These are phyloP conservation scores for Aureobasidium sp. DNA, from an alignment of 2,329 filamentous ascomycete species.

Conservation along the genomic window DNA sequence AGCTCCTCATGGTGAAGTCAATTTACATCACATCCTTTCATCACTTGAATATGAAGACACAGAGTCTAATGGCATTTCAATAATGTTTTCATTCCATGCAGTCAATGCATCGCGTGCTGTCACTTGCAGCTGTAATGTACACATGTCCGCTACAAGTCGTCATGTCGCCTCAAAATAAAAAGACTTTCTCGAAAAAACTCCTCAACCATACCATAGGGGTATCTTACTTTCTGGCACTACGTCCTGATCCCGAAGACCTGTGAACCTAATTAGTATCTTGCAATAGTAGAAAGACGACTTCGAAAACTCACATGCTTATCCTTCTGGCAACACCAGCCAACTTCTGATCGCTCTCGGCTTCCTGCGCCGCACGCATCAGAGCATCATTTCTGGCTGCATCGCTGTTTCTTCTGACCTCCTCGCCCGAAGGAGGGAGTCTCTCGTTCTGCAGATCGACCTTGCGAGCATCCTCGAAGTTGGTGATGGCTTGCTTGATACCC, in stretches of 20 bases:
- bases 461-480: conserved; percentile 88
- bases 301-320: conserved; percentile 78
- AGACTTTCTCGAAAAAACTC: neutral
- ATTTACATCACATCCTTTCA: neutral
- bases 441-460: conserved; percentile 79
- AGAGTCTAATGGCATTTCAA: neutral
- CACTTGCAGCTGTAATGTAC: conserved; percentile 10
- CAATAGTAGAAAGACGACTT: neutral
- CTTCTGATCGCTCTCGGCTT: conserved; percentile 87
- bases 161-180: neutral
- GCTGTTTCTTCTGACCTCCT: conserved; percentile 78
- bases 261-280: conserved; percentile 14
- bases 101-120: conserved; percentile 8
- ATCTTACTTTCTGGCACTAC: conserved; percentile 21
- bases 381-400: conserved; percentile 76
- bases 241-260: conserved; percentile 34
- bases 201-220: neutral
- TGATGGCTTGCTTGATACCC: conserved; percentile 97
- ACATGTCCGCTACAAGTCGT: conserved; percentile 3
- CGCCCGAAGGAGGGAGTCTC: conserved; percentile 80
- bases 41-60: neutral
- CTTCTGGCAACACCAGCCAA: conserved; percentile 79
- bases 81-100: conserved; percentile 4
- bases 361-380: conserved; percentile 73
- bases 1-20: neutral